phyloP scores from a whole-genome alignment of 1,139 yeast genomes.

The Taphrina wiesneri region DNA sequence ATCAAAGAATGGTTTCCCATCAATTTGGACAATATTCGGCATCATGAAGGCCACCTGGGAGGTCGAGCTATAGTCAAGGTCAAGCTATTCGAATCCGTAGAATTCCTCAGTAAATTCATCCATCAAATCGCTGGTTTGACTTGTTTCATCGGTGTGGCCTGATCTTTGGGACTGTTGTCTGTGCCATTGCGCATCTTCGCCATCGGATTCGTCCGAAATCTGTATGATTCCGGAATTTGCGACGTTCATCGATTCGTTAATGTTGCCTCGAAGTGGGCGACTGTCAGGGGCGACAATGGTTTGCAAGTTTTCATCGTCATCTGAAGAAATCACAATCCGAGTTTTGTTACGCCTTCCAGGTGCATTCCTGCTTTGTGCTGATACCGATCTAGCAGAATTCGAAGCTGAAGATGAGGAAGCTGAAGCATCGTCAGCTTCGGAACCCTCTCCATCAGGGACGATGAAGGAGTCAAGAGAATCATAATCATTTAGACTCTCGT shows the following conservation, averaged over 20 bases:
- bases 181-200: neutral
- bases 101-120: neutral
- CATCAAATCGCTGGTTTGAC: neutral
- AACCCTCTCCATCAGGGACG: neutral
- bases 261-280: neutral
- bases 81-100: neutral
- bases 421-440: neutral
- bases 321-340: conserved; percentile 1
- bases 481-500: neutral
- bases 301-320: neutral
- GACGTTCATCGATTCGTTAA: neutral
- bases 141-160: neutral
- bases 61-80: neutral
- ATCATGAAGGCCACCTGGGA: too few relatives aligned
- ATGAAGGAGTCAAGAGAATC: neutral
- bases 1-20: too few relatives aligned
- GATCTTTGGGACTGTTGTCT: neutral
- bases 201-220: neutral
- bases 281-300: neutral
- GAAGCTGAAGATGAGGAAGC: neutral
- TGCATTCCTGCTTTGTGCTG: neutral
- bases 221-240: neutral
- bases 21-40: too few relatives aligned
- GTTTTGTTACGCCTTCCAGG: neutral
- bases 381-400: neutral